These are phyloP conservation scores for Malus hybrid DNA, from an alignment of 331 rosid genomes.

Conservation along the genomic window DNA sequence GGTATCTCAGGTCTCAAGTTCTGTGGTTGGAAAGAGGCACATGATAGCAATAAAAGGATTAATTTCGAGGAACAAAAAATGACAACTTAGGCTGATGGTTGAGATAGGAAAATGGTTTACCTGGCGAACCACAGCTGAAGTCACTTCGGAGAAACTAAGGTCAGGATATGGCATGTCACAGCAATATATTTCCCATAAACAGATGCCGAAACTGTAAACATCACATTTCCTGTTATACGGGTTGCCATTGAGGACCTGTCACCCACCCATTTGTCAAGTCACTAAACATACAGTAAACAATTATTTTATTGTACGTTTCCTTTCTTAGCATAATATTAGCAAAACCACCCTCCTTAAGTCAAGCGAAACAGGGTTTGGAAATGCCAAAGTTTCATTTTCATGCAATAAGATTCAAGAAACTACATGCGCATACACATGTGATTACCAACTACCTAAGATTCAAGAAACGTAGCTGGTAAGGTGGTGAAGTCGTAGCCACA, in stretches of 20 bases:
- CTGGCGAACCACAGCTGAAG: conserved; percentile 98
- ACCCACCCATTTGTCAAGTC: conserved; percentile 19
- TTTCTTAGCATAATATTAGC: not conserved
- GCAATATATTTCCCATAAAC: conserved; percentile 80
- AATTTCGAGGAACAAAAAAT: not conserved
- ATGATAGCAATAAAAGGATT: not conserved
- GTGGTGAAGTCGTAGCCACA: not conserved
- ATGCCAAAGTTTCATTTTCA: not conserved
- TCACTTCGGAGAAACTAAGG: conserved; percentile 92
- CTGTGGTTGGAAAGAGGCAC: conserved; percentile 32
- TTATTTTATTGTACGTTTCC: not conserved
- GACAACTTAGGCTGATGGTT: not conserved
- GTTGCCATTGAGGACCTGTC: conserved; percentile 92
- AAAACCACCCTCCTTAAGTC: not conserved
- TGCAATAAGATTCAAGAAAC: not conserved
- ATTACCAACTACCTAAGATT: not conserved
- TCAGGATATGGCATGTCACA: conserved; percentile 99
- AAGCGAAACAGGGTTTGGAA: not conserved
- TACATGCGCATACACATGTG: not conserved
- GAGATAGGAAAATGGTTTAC: conserved; percentile 21
- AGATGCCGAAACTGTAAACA: conserved; percentile 38
- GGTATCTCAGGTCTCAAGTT: conserved; percentile 95
- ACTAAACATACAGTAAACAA: conserved; percentile 14
- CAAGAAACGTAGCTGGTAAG: not conserved
- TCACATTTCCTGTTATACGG: conserved; percentile 96